Conservation (phyloP, 2,329 filamentous ascomycete species). For the Clonostachys sp. region DNA sequence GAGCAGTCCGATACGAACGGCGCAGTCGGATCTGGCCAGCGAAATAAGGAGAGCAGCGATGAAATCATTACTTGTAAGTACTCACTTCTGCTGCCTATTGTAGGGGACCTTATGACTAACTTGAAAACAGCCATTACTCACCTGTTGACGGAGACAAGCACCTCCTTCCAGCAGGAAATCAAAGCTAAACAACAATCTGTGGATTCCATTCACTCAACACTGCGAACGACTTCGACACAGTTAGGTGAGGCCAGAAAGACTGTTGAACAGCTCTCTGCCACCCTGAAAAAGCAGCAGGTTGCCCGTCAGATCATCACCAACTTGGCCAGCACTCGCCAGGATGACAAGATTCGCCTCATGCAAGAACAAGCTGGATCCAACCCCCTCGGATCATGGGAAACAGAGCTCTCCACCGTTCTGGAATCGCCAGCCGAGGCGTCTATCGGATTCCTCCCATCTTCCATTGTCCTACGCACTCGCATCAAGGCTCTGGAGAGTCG, state of each 20-base stretch:
- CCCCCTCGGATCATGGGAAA: slow-evolving; percentile 45
- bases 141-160: slow-evolving; percentile 73
- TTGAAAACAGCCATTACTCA: slow-evolving; percentile 66
- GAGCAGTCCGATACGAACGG: neutral
- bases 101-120: slow-evolving; percentile 19
- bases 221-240: slow-evolving; percentile 75
- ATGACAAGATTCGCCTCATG: slow-evolving; percentile 53
- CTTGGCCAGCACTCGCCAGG: slow-evolving; percentile 61
- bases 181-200: slow-evolving; percentile 79
- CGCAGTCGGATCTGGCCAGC: slow-evolving; percentile 23
- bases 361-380: slow-evolving; percentile 24
- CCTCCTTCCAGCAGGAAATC: slow-evolving; percentile 75
- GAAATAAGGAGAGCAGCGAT: slow-evolving; percentile 63
- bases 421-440: slow-evolving; percentile 32
- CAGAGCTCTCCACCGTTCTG: slow-evolving; percentile 43
- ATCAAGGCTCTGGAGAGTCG: slow-evolving; percentile 67
- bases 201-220: slow-evolving; percentile 73
- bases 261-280: slow-evolving; percentile 66
- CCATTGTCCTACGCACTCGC: slow-evolving; percentile 59
- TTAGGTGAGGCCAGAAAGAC: slow-evolving; percentile 73
- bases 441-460: slow-evolving; percentile 46
- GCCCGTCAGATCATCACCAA: slow-evolving; percentile 72
- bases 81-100: slow-evolving; percentile 4
- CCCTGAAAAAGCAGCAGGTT: slow-evolving; percentile 60
- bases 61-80: slow-evolving; percentile 75